Evolutionary conservation across 2,329 filamentous ascomycete genomes (phyloP), one percentile per base, ranked within the genome.

Genomic region (Podosphaera leucotricha): DNA sequence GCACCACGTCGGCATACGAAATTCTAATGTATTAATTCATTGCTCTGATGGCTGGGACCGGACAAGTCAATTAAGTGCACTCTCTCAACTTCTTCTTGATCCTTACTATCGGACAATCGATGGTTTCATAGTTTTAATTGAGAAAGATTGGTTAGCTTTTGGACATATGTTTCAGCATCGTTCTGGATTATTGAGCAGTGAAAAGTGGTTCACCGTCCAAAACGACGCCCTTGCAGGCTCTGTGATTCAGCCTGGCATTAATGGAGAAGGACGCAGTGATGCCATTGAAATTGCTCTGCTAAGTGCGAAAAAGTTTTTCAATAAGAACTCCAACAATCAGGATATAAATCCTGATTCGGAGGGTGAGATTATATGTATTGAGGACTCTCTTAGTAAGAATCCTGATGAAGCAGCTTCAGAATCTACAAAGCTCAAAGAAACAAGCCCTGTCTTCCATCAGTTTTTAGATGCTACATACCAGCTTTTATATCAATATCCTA

Each of bases 11-110:
- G 90, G 85, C 24, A 77, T 95, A 46, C 80, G 84, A 51, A 87
- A 94, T 56, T 93, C 86, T 1, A 85, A 98, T 58, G 87, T 92
- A 10, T 65, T 98, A 39, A 93, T 98, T 41, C 90, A 98, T 61
- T 98, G 90, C 61, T 95, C 90, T 2, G 90, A 98, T 61, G 90
- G 90, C 3, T 98, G 90, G 90, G 90, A 98, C 61, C 79, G 90
- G 43, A 98, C 90, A 6, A 87, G 85, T 55, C 90, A 98, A 62
- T 70, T 98, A 43, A 92, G 86, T 55, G 85, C 86, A 3, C 64
- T 98, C 46, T 79, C 85, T 45, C 86, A 98, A 62, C 70, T 98
- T 35, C 87, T 93, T 66, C 70, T 98, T 7, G 90, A 98, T 56
- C 90, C 90, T 0, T 94, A 92, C 60, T 98, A 85, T 59, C 75